phyloP scores from a whole-genome alignment of 768 basidiomycete species.

The Suillus sp. region DNA sequence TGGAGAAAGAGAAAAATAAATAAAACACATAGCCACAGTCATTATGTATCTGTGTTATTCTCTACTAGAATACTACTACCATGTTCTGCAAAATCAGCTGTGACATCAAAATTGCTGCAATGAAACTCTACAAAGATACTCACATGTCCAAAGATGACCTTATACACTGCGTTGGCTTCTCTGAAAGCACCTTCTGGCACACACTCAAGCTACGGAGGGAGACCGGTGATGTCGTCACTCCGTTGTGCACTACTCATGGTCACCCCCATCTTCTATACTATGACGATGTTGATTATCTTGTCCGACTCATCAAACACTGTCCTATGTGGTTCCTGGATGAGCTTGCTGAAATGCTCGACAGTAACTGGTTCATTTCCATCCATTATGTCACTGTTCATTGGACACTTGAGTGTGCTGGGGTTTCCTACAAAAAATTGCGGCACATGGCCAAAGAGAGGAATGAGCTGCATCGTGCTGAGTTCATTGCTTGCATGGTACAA shows the following conservation, averaged over 20 bases:
- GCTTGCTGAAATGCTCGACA: conserved; percentile 19
- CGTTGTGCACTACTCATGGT: conserved; percentile 1
- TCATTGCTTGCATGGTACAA: conserved; percentile 27
- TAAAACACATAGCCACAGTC: background rate
- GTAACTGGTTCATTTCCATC: conserved; percentile 36
- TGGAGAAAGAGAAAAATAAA: conserved; percentile 1
- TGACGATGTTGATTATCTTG: conserved; percentile 29
- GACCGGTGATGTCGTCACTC: conserved; percentile 12
- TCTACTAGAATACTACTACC: no score
- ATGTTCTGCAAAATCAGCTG: conserved; percentile 5
- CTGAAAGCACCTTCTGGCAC: conserved; percentile 4
- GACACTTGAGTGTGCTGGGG: conserved; percentile 28
- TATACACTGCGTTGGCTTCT: background rate
- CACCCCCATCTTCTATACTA: background rate
- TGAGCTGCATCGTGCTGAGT: conserved; percentile 28
- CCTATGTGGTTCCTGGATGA: conserved; percentile 41
- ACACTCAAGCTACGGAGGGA: conserved; percentile 7
- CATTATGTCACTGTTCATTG: conserved; percentile 36
- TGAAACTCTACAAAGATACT: no score
- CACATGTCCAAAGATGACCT: no score
- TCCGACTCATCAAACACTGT: conserved; percentile 20
- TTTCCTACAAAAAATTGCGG: conserved; percentile 34
- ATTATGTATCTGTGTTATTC: background rate
- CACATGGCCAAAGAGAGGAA: conserved; percentile 36
- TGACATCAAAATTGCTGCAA: no score